Evolutionary conservation across 1,284 basidiomycete species (phyloP), one percentile per base, ranked within the genome.

Genomic region (Peniophora sp.): DNA sequence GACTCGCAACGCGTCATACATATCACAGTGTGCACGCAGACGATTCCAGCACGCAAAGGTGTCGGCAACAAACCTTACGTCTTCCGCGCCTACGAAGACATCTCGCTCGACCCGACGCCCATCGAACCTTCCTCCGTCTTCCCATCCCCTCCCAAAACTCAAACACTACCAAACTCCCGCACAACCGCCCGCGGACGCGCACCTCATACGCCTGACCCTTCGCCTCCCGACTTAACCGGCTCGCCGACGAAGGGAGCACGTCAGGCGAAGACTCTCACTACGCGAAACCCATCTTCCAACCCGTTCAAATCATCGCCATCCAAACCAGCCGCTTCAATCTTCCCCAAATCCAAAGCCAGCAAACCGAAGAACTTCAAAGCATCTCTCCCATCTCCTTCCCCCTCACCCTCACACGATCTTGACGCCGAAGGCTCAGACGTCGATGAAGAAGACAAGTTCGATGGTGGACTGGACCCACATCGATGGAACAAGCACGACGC

Each of bases 41-140:
- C 66, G 11, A 62, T 83, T 6, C 72, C 72, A 16, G 61, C 66
- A 2, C 75, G 82, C 2, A 74, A 73, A 55, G 83, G 83, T 5
- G 64, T 63, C 1, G 74, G 80, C 5, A 85, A 85, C 58, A 69
- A 69, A 20, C 84, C 84, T 0, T 72, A 72, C 53, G 68, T 85
- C 9, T 84, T 86, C 61, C 57, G 58, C 9, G 80, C 79, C 2
- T 69, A 69, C 19, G 81, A 81, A 20, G 48, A 51, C 8, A 53
- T 60, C 11, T 57, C 64, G 49, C 50, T 63, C 50, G 58, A 57
- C 24, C 50, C 55, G 16, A 35, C 53, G 3, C 19, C 50, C 27
- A 19, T 51, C 45, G 47, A 50, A 16, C 36, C 50, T 52, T 49
- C 55, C 47, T 48, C 48, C 46, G 23, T 49, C 45, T 24, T 38